Evolutionary conservation across 192 early-diverging fungal genomes (phyloP).

Genomic region (Phycomyces nitens): DNA sequence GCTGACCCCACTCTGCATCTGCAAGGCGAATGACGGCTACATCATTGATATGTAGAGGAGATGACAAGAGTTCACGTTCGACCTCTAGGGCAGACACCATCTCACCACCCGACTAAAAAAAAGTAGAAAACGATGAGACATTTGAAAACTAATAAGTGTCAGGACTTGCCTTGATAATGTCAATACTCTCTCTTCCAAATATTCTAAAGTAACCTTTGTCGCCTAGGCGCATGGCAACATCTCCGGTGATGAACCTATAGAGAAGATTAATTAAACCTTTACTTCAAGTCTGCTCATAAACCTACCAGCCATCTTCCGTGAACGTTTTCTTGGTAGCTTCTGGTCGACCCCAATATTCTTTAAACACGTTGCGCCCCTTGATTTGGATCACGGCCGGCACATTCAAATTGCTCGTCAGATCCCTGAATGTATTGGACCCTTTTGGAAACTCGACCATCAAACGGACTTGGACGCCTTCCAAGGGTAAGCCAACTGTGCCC

Average conservation of each 20-base stretch:
- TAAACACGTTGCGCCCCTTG: constrained; percentile 71
- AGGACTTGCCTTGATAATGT: constrained; percentile 81
- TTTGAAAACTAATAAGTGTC: too few relatives aligned
- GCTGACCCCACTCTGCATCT: constrained; percentile 76
- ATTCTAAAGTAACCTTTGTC: constrained; percentile 63
- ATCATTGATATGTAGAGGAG: constrained; percentile 56
- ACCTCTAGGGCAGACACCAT: constrained; percentile 84
- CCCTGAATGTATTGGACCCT: constrained; percentile 22
- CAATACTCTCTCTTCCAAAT: constrained; percentile 74
- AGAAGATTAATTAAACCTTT: neutral
- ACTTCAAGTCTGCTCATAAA: too few relatives aligned
- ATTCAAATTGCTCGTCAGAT: constrained; percentile 49
- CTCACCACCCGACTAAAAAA: constrained; percentile 66
- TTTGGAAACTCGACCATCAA: constrained; percentile 48
- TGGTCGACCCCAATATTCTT: constrained; percentile 70
- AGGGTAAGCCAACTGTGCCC: constrained; percentile 74
- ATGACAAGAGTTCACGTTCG: constrained; percentile 71
- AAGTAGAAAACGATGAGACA: neutral
- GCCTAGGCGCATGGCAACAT: constrained; percentile 58
- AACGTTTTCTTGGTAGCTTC: constrained; percentile 73
- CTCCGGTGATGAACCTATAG: constrained; percentile 71
- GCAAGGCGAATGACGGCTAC: constrained; percentile 71
- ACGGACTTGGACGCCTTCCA: constrained; percentile 63
- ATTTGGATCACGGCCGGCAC: constrained; percentile 70
- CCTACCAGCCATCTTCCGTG: constrained; percentile 66